A percentile compares a stretch with the other conserved stretches of the same genome.
These are phyloP conservation scores for Scleromitrula shiraiana DNA, from an alignment of 2,329 filamentous ascomycete species.

Conservation along the genomic window DNA sequence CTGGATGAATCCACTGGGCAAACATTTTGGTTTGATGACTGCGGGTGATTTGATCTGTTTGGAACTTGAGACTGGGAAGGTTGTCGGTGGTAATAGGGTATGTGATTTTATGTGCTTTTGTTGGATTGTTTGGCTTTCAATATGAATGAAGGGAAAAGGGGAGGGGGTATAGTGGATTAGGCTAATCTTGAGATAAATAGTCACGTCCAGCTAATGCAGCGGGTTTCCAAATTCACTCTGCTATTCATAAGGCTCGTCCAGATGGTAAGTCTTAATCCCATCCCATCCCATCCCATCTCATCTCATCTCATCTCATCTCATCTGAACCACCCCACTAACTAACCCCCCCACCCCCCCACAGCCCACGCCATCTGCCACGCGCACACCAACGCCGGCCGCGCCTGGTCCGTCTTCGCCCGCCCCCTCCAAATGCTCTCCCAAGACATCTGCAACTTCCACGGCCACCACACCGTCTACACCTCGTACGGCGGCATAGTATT, in stretches of 20 bases:
- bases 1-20: slow-evolving; percentile 62
- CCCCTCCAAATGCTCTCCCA: slow-evolving; percentile 65
- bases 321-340: background rate
- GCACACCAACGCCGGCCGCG: slow-evolving; percentile 55
- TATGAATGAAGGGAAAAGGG: background rate
- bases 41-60: slow-evolving; percentile 61
- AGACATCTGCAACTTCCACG: slow-evolving; percentile 58
- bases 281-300: background rate
- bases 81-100: slow-evolving; percentile 52
- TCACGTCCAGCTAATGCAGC: slow-evolving; percentile 55
- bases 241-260: slow-evolving; percentile 56
- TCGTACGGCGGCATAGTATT: slow-evolving; percentile 58
- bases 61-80: slow-evolving; percentile 48
- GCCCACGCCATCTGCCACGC: slow-evolving; percentile 60
- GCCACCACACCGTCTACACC: slow-evolving; percentile 56
- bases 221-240: slow-evolving; percentile 62
- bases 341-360: background rate
- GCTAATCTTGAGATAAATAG: slow-evolving; percentile 8
- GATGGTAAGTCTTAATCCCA: slow-evolving; percentile 41
- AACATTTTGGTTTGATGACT: slow-evolving; percentile 57
- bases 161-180: background rate
- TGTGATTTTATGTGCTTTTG: background rate
- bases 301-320: background rate
- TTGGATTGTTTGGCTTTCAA: background rate
- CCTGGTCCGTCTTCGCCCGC: slow-evolving; percentile 44